Evolutionary conservation across 139 green algal species (phyloP).

Genomic region (Ettlia oleoabundans): DNA sequence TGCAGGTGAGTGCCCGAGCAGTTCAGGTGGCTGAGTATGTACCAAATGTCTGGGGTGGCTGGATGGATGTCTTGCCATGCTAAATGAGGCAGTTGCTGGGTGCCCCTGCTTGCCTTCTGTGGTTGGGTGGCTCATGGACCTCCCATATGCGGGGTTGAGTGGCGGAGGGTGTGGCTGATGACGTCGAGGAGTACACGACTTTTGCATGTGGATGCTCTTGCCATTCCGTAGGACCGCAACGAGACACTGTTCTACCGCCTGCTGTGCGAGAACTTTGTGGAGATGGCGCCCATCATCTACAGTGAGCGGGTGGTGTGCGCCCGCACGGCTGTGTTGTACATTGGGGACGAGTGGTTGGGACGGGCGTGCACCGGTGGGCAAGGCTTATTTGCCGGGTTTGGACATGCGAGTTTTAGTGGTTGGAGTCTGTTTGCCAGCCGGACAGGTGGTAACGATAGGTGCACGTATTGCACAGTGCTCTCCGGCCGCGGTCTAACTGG

Average conservation of each 20-base stretch:
- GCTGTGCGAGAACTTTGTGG: constrained; percentile 69
- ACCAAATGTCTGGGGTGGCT: too few species aligned
- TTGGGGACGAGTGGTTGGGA: too few species aligned
- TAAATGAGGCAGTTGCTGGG: too few species aligned
- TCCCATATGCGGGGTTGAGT: too few species aligned
- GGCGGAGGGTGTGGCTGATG: too few species aligned
- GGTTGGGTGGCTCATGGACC: too few species aligned
- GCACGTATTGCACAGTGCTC: background rate
- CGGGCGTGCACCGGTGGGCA: too few species aligned
- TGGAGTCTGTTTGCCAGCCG: background rate
- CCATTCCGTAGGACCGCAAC: constrained; percentile 85
- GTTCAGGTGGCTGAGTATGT: too few species aligned
- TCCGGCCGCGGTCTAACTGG: too few species aligned
- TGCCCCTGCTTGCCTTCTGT: too few species aligned
- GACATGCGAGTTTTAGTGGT: background rate
- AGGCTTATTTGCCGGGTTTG: too few species aligned
- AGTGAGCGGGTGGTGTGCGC: constrained; percentile 5
- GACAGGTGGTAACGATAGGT: background rate
- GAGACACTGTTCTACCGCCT: constrained; percentile 94
- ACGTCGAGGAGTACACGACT: background rate
- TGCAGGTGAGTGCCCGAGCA: constrained; percentile 73
- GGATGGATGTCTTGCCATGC: too few species aligned
- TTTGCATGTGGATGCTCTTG: background rate
- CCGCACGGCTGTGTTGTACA: background rate
- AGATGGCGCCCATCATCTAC: constrained; percentile 84